Percentiles rank a stretch among this genome's conserved stretches.
These are phyloP conservation scores for Metschnikowia lochheadii DNA, from an alignment of 805 yeast genomes.

Conservation along the genomic window DNA sequence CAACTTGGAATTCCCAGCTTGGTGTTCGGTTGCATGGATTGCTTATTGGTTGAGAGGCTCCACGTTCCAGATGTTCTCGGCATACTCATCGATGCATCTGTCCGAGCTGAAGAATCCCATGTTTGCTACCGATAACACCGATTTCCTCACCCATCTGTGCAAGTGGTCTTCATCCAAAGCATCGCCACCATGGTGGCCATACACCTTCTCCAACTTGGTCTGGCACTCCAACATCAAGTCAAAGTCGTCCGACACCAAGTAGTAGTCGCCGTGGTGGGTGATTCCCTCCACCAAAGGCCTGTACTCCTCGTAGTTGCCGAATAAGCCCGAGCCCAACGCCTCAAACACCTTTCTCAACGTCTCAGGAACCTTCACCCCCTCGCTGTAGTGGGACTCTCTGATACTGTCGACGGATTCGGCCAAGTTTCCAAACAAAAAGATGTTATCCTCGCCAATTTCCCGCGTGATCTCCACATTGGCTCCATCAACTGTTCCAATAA, in stretches of 20 bases:
- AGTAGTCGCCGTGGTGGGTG: constrained; percentile 73
- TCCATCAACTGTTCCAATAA: constrained; percentile 95
- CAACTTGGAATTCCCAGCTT: too few species aligned
- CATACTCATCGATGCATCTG: constrained; percentile 87
- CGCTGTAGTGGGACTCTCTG: constrained; percentile 67
- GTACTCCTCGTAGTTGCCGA: constrained; percentile 70
- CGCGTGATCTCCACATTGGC: constrained; percentile 94
- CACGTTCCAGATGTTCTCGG: constrained; percentile 88
- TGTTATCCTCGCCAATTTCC: constrained; percentile 90
- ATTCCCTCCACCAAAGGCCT: constrained; percentile 65
- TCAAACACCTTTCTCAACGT: constrained; percentile 59
- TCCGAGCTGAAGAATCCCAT: constrained; percentile 92
- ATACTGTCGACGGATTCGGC: constrained; percentile 86
- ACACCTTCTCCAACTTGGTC: constrained; percentile 67
- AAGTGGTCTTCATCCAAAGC: constrained; percentile 49
- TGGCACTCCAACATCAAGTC: constrained; percentile 84
- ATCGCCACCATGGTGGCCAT: constrained; percentile 43
- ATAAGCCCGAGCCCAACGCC: constrained; percentile 62
- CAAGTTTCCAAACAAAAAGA: constrained; percentile 86
- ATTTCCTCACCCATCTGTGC: constrained; percentile 68
- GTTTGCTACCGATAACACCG: constrained; percentile 77
- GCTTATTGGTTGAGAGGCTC: constrained; percentile 51
- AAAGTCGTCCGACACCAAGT: constrained; percentile 85
- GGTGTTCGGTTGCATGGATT: too few species aligned
- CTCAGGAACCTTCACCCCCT: constrained; percentile 56